Evolutionary conservation across 1,139 yeast species (phyloP).

Genomic region (Lodderomyces metapsilosis): DNA sequence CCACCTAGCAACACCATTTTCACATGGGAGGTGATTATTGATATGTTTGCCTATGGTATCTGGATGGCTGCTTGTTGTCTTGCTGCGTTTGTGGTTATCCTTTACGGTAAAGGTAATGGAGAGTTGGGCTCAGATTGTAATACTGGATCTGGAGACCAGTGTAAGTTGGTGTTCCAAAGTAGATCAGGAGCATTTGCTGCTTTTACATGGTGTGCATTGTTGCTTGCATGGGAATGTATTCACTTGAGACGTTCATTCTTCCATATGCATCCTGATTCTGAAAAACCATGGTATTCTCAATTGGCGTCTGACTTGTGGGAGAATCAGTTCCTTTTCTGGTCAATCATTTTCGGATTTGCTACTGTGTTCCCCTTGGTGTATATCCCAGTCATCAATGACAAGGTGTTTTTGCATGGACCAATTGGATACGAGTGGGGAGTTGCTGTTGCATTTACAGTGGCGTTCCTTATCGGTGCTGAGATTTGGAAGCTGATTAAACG

Average conservation of each 20-base stretch:
- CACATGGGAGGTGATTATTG: slow-evolving; percentile 67
- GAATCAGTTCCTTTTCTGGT: slow-evolving; percentile 82
- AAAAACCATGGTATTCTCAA: slow-evolving; percentile 56
- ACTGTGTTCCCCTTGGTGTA: slow-evolving; percentile 82
- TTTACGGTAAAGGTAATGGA: slow-evolving; percentile 68
- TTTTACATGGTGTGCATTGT: slow-evolving; percentile 87
- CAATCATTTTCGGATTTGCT: slow-evolving; percentile 67
- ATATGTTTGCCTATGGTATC: slow-evolving; percentile 73
- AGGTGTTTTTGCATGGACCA: slow-evolving; percentile 73
- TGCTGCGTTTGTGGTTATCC: slow-evolving; percentile 61
- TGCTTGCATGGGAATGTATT: slow-evolving; percentile 88
- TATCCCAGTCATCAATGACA: slow-evolving; percentile 80
- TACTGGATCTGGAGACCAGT: slow-evolving; percentile 28
- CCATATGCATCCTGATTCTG: slow-evolving; percentile 68
- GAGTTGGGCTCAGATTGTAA: slow-evolving; percentile 70
- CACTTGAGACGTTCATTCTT: slow-evolving; percentile 75
- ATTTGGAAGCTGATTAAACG: slow-evolving; percentile 69
- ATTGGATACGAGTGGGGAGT: slow-evolving; percentile 87
- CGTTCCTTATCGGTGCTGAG: slow-evolving; percentile 63
- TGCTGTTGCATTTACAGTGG: slow-evolving; percentile 61
- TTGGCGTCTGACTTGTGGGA: slow-evolving; percentile 64
- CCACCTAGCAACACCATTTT: slow-evolving; percentile 68
- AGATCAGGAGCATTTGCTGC: slow-evolving; percentile 81
- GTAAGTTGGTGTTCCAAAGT: slow-evolving; percentile 71
- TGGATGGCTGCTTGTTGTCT: slow-evolving; percentile 76